A percentile compares a stretch with the other conserved stretches of the same genome.
Conservation (phyloP, 2,329 filamentous ascomycete genomes). For the Microdochium trichocladiopsis region DNA sequence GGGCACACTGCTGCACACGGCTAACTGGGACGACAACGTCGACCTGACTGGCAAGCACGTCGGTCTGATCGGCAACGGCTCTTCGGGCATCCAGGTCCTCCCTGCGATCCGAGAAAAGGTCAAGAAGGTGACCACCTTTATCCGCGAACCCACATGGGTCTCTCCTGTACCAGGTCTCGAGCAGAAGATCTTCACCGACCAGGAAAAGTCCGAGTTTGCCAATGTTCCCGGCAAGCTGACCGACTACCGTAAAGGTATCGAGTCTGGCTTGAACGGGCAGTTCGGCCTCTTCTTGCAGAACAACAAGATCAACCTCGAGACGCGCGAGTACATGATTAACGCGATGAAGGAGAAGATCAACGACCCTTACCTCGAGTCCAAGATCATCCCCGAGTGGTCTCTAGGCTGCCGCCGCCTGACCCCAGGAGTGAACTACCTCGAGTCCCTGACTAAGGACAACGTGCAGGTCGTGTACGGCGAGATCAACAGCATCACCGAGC, state of each 20-base stretch:
- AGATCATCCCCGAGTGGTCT: constrained; percentile 17
- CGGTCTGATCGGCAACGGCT: constrained; percentile 32
- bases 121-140: constrained; percentile 37
- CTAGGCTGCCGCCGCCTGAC: constrained; percentile 32
- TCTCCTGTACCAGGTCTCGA: constrained; percentile 33
- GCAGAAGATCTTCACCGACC: constrained; percentile 29
- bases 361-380: constrained; percentile 12
- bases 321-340: constrained; percentile 27
- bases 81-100: constrained; percentile 38
- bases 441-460: constrained; percentile 31
- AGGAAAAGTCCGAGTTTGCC: constrained; percentile 31
- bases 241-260: constrained; percentile 34
- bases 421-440: constrained; percentile 32
- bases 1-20: constrained; percentile 20
- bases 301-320: constrained; percentile 29
- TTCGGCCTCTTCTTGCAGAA: constrained; percentile 38
- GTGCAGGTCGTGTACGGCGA: constrained; percentile 30
- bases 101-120: constrained; percentile 35
- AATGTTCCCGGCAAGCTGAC: constrained; percentile 28
- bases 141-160: constrained; percentile 43
- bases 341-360: constrained; percentile 30
- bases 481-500: constrained; percentile 19
- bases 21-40: constrained; percentile 20
- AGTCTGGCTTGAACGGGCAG: constrained; percentile 35
- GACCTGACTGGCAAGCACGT: constrained; percentile 28